phyloP scores from a whole-genome alignment of 2,329 filamentous ascomycete genomes.

The Ceratocystis destructans region DNA sequence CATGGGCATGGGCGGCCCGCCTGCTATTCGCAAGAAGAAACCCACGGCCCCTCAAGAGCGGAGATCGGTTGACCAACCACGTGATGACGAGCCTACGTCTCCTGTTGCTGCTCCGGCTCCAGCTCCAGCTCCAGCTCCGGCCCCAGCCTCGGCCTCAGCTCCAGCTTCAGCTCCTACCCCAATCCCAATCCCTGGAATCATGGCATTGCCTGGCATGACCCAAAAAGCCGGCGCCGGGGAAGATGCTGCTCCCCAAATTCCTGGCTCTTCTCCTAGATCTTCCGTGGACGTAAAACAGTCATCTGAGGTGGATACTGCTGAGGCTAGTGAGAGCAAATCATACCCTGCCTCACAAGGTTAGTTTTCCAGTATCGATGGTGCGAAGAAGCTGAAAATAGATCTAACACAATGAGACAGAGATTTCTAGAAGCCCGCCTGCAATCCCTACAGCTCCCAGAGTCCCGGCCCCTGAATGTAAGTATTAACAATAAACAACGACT shows the following conservation, averaged over 20 bases:
- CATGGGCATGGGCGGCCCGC: conserved; percentile 43
- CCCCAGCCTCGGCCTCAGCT: conserved; percentile 26
- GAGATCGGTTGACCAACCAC: conserved; percentile 32
- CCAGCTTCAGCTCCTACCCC: conserved; percentile 33
- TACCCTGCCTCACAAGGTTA: conserved; percentile 13
- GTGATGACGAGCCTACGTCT: conserved; percentile 34
- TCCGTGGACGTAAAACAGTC: not conserved
- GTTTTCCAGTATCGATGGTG: not conserved
- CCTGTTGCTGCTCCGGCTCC: conserved; percentile 23
- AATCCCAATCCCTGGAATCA: conserved; percentile 43
- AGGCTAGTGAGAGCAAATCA: conserved; percentile 22
- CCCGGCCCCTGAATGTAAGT: conserved; percentile 49
- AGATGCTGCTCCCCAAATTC: conserved; percentile 11
- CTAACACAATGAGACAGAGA: conserved; percentile 24
- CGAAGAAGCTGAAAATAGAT: not conserved
- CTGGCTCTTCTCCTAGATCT: conserved; percentile 7
- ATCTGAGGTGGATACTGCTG: conserved; percentile 21
- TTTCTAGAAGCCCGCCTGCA: conserved; percentile 39
- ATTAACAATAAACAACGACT: not conserved
- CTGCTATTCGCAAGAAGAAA: conserved; percentile 45
- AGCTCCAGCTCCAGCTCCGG: conserved; percentile 38
- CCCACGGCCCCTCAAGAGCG: conserved; percentile 25
- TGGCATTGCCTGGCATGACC: conserved; percentile 60
- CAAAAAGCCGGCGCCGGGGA: conserved; percentile 13
- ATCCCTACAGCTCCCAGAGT: conserved; percentile 43